Percentiles rank a stretch among this genome's conserved stretches.
These are phyloP conservation scores for Malbranchea zuffiana DNA, from an alignment of 2,329 filamentous ascomycete genomes.

Conservation along the genomic window DNA sequence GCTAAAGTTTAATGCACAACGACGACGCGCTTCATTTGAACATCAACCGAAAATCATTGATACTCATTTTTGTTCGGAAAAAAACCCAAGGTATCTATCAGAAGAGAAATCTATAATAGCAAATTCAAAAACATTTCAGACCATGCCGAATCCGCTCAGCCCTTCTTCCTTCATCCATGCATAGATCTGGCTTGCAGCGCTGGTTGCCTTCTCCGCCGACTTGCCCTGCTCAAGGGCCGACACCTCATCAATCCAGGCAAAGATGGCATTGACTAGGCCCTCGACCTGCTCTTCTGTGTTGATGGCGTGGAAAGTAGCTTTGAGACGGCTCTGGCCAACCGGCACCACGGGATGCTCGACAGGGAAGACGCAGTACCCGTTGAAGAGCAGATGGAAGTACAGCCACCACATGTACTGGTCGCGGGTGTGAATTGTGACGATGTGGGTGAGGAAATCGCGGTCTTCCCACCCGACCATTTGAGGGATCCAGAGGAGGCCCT, in stretches of 20 bases:
- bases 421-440: constrained; percentile 29
- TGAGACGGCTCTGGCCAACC: constrained; percentile 49
- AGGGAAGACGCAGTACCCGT: constrained; percentile 49
- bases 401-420: constrained; percentile 22
- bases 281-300: constrained; percentile 50
- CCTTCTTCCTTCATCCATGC: too few relatives aligned
- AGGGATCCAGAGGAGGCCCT: constrained; percentile 10
- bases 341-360: constrained; percentile 60
- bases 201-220: not conserved
- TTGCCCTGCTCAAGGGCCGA: not conserved
- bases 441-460: constrained; percentile 33
- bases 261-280: constrained; percentile 26
- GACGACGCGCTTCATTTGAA: too few relatives aligned
- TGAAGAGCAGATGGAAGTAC: constrained; percentile 22
- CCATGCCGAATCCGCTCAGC: too few relatives aligned
- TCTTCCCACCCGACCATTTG: constrained; percentile 14
- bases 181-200: constrained; percentile 38
- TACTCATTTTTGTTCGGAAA: too few relatives aligned
- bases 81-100: too few relatives aligned
- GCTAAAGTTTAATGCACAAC: too few relatives aligned
- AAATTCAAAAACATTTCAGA: too few relatives aligned
- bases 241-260: not conserved
- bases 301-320: constrained; percentile 56
- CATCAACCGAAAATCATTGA: too few relatives aligned
- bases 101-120: too few relatives aligned